These are phyloP conservation scores for Ophiostoma triangulosporum DNA, from an alignment of 2,329 filamentous ascomycete genomes.

Conservation along the genomic window DNA sequence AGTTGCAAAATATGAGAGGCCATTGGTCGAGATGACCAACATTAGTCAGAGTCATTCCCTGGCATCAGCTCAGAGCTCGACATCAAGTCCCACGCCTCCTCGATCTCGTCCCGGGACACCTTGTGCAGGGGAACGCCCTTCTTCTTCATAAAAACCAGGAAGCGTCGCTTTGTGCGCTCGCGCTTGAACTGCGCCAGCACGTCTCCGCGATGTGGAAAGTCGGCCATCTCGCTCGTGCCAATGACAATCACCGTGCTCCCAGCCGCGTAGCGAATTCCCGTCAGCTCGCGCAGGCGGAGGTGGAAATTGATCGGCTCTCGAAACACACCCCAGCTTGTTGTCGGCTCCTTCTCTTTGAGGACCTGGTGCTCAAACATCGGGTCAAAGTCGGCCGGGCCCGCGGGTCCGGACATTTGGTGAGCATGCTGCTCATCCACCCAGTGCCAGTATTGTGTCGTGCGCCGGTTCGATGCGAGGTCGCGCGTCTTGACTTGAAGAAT, in stretches of 20 bases:
- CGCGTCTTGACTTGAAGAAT: constrained; percentile 38
- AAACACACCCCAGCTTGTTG: constrained; percentile 34
- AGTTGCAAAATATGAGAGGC: too few species aligned
- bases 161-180: constrained; percentile 37
- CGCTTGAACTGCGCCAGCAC: constrained; percentile 39
- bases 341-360: constrained; percentile 29
- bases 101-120: constrained; percentile 20
- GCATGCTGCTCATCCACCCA: constrained; percentile 24
- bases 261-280: constrained; percentile 30
- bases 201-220: constrained; percentile 27
- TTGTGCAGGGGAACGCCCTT: constrained; percentile 27
- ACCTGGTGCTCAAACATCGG: constrained; percentile 40
- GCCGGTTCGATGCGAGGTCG: constrained; percentile 29
- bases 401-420: constrained; percentile 3
- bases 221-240: constrained; percentile 21
- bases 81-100: constrained; percentile 23
- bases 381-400: constrained; percentile 19
- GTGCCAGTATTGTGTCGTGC: constrained; percentile 43
- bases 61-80: constrained; percentile 21
- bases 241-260: constrained; percentile 30
- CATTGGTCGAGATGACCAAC: too few species aligned
- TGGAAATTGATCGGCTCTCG: constrained; percentile 38
- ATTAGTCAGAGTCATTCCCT: constrained; percentile 14
- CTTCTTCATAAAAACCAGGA: constrained; percentile 33
- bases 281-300: constrained; percentile 32